phyloP scores from a whole-genome alignment of 1,284 basidiomycete species.

The Cutaneotrichosporon sp. region DNA sequence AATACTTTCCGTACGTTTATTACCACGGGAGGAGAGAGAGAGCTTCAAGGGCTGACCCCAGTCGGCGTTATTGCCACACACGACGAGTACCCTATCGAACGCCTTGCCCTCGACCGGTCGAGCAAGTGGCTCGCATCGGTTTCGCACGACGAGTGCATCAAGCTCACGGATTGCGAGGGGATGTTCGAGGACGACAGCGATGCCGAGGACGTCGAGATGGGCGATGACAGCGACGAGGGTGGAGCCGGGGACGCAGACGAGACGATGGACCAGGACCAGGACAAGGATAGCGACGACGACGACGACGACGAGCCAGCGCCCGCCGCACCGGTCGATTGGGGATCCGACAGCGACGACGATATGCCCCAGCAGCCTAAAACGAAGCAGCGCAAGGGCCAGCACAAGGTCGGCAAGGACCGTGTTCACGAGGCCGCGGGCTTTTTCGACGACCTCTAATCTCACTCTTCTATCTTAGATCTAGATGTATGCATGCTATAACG shows the following conservation, averaged over 20 bases:
- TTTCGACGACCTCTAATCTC: conserved; percentile 63
- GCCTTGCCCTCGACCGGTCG: conserved; percentile 64
- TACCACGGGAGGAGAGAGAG: neutral
- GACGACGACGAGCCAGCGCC: conserved; percentile 48
- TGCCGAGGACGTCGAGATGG: conserved; percentile 27
- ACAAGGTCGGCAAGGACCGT: conserved; percentile 22
- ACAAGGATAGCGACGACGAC: conserved; percentile 45
- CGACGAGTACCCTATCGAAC: conserved; percentile 84
- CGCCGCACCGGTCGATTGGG: conserved; percentile 1
- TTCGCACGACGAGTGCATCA: conserved; percentile 84
- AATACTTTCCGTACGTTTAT: conserved; percentile 65
- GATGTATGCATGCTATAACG: conserved; percentile 13
- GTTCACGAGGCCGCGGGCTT: conserved; percentile 61
- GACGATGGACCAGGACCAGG: conserved; percentile 31
- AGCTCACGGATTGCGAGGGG: conserved; percentile 74
- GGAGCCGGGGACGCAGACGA: conserved; percentile 24
- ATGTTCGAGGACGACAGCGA: conserved; percentile 59
- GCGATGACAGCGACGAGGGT: conserved; percentile 25
- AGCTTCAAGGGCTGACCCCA: conserved; percentile 17
- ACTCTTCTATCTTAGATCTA: neutral
- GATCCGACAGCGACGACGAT: conserved; percentile 18
- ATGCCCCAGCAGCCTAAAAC: conserved; percentile 32
- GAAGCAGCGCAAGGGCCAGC: conserved; percentile 48
- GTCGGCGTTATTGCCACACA: conserved; percentile 88
- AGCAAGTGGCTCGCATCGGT: conserved; percentile 84